Base-by-base conservation (phyloP, 1,284 basidiomycete species). In the Rhodotorula sp. region DNA sequence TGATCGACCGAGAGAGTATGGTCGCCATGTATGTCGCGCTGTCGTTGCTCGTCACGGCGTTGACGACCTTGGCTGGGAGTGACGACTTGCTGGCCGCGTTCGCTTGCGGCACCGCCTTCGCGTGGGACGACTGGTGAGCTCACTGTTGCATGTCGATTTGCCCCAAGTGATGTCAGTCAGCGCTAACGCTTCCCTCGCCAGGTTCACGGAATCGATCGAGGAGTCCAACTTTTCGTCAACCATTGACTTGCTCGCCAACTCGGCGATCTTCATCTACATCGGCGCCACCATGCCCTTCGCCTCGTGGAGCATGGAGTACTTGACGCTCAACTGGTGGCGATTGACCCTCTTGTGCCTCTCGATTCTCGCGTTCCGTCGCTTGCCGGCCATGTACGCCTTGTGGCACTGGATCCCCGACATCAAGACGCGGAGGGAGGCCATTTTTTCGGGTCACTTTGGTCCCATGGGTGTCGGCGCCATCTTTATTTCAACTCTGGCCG, bases 151-250 rank as follows among this genome's bases (percentile, higher is more conserved):
- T 6, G 21, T 0, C 29, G 21, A 39, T 4, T 26, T 3, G 3
- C 18, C 34, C 51, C 57, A 51, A 46, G 60, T 0, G 31, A 18
- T 56, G 20, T 23, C 34, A 29, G 29, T 29, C 29, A 29, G 29
- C 31, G 46, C 52, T 31, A 61, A 80, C 54, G 61, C 64, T 34
- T 14, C n/a, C 18, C 2, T 15, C 5, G 47, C 29, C 49, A 77
- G 95, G 73, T 97, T 97, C 85, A 97, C 97, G 85, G 88, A 90
- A 77, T 94, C 97, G 78, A 99, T 95, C 3, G 95, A 97, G 81
- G 92, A 95, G 80, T 87, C 91, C 43, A 90, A 95, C 77, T 99
- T 99, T 84, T 93, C 91, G 77, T 94, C 91, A 82, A 96, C 99
- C 78, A 93, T 99, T 57, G 74, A 77, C 69, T 67, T 78, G 21